These are phyloP conservation scores for Melaleuca quinquenervia DNA, from an alignment of 345 rosid genomes.

Conservation along the genomic window DNA sequence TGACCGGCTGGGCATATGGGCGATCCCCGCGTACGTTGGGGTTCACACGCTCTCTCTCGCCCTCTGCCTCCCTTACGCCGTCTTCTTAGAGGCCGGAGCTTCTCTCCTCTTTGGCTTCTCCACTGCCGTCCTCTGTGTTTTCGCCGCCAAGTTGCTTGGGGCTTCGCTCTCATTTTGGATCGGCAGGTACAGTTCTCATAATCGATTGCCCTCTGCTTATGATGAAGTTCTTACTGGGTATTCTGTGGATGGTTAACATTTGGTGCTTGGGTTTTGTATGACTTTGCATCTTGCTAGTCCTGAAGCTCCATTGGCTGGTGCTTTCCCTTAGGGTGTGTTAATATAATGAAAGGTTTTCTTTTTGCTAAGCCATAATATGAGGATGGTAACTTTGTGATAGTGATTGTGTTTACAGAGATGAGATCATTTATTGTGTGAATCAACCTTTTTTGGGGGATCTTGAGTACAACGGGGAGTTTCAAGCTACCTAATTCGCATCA, in stretches of 20 bases:
- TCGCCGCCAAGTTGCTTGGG: constrained; percentile 70
- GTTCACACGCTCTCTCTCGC: constrained; percentile 67
- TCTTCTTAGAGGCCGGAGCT: constrained; percentile 90
- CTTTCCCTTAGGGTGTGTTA: background rate
- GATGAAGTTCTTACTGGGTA: background rate
- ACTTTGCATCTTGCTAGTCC: background rate
- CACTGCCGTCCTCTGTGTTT: constrained; percentile 70
- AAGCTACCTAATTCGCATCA: background rate
- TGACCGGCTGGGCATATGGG: constrained; percentile 71
- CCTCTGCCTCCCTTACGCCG: constrained; percentile 75
- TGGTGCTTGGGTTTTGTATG: background rate
- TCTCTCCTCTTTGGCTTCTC: constrained; percentile 77
- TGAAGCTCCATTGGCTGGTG: background rate
- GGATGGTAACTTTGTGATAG: background rate
- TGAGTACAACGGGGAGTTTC: background rate
- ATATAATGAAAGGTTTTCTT: background rate
- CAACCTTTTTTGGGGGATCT: background rate
- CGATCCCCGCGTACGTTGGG: constrained; percentile 74
- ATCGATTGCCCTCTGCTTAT: background rate
- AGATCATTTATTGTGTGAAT: background rate
- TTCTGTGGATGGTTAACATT: background rate
- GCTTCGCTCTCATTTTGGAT: constrained; percentile 89
- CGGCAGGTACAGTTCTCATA: constrained; percentile 50
- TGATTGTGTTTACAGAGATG: background rate
- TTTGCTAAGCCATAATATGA: background rate